phyloP scores from a whole-genome alignment of 2,329 filamentous ascomycete genomes.

The Epichloe festucae region DNA sequence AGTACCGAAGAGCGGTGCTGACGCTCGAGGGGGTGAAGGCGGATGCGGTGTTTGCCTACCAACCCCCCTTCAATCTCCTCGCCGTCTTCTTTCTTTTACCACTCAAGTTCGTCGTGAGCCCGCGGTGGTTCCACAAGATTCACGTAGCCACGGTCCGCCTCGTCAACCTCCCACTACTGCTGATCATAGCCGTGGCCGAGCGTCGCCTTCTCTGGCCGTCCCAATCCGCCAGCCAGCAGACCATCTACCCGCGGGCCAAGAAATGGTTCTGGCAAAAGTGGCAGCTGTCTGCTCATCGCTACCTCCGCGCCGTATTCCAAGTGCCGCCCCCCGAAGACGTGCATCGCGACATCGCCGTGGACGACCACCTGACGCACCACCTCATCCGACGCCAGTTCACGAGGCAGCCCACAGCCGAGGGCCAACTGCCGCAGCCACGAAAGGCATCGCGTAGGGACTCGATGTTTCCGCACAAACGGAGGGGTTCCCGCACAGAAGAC shows the following conservation, averaged over 20 bases:
- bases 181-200: conserved; percentile 59
- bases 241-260: conserved; percentile 13
- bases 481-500: conserved; percentile 33
- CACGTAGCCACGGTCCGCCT: conserved; percentile 65
- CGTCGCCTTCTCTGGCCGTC: conserved; percentile 51
- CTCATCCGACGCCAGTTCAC: conserved; percentile 45
- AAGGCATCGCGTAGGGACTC: conserved; percentile 39
- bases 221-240: conserved; percentile 7
- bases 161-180: conserved; percentile 62
- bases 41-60: conserved; percentile 71
- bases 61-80: conserved; percentile 72
- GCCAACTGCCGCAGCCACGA: conserved; percentile 12
- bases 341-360: conserved; percentile 42
- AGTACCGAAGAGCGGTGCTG: conserved; percentile 67
- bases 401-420: conserved; percentile 27
- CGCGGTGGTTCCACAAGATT: conserved; percentile 82
- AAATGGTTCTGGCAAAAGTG: conserved; percentile 53
- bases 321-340: conserved; percentile 52
- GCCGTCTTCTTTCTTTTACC: conserved; percentile 63
- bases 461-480: conserved; percentile 39
- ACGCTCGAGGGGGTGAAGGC: conserved; percentile 75
- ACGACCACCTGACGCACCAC: conserved; percentile 45
- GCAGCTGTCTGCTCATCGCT: conserved; percentile 56
- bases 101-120: conserved; percentile 63
- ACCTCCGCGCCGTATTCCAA: conserved; percentile 62